Conservation (phyloP, 1,284 basidiomycete species). For the Sutorius eximius region DNA sequence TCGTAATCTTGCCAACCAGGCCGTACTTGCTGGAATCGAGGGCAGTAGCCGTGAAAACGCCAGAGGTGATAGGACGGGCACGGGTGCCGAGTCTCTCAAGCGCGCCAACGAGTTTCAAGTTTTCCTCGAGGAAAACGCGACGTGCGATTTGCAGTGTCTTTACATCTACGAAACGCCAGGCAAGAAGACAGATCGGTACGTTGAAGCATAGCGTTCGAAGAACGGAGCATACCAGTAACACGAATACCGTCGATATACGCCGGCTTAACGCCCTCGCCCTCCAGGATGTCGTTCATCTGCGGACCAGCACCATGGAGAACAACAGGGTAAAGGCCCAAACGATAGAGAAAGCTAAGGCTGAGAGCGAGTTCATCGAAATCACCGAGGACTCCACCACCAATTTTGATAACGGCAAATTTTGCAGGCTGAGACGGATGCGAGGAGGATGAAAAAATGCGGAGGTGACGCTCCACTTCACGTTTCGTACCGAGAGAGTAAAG, state of each 20-base stretch:
- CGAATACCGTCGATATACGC: slow-evolving; percentile 96
- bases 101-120: slow-evolving; percentile 87
- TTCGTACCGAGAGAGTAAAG: slow-evolving; percentile 95
- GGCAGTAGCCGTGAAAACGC: slow-evolving; percentile 94
- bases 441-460: slow-evolving; percentile 91
- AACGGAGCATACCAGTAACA: slow-evolving; percentile 70
- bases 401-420: slow-evolving; percentile 93
- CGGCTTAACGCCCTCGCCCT: slow-evolving; percentile 85
- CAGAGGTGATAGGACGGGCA: slow-evolving; percentile 92
- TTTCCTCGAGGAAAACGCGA: slow-evolving; percentile 94
- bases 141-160: slow-evolving; percentile 92
- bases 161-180: slow-evolving; percentile 57
- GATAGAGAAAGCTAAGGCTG: slow-evolving; percentile 90
- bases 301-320: slow-evolving; percentile 95
- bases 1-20: slow-evolving; percentile 92
- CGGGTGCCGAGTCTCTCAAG: slow-evolving; percentile 91
- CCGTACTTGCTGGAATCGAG: slow-evolving; percentile 93
- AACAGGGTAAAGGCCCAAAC: slow-evolving; percentile 92
- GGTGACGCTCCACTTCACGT: slow-evolving; percentile 93
- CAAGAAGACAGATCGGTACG: not conserved
- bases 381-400: slow-evolving; percentile 91
- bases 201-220: not conserved
- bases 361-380: slow-evolving; percentile 90
- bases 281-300: slow-evolving; percentile 89
- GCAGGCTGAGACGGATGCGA: slow-evolving; percentile 81